These are phyloP conservation scores for Calocera viscosa DNA, from an alignment of 768 basidiomycete species.

Conservation along the genomic window DNA sequence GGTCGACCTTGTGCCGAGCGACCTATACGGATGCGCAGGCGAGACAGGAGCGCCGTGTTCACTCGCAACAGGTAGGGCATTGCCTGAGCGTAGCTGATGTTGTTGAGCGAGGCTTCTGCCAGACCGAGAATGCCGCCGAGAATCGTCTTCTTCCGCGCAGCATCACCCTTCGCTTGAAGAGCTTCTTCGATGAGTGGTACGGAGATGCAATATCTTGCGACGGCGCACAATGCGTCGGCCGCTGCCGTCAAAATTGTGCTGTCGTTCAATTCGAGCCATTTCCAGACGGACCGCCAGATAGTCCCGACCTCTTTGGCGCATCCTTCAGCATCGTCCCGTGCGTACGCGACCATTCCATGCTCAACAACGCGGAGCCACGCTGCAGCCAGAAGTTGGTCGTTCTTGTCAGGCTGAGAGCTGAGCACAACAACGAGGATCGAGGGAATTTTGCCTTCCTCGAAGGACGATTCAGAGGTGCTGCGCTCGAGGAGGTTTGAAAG, in stretches of 20 bases:
- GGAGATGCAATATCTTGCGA: slow-evolving; percentile 59
- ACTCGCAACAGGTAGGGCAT: slow-evolving; percentile 71
- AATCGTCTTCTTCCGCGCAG: slow-evolving; percentile 38
- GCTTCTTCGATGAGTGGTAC: slow-evolving; percentile 45
- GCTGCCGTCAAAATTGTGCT: slow-evolving; percentile 47
- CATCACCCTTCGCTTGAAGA: slow-evolving; percentile 34
- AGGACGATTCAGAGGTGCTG: slow-evolving; percentile 19
- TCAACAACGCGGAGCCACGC: slow-evolving; percentile 73
- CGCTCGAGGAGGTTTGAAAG: slow-evolving; percentile 63
- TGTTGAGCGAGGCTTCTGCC: slow-evolving; percentile 53
- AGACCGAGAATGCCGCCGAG: slow-evolving; percentile 52
- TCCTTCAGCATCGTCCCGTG: slow-evolving; percentile 36
- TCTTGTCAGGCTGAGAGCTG: slow-evolving; percentile 53
- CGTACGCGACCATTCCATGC: slow-evolving; percentile 55
- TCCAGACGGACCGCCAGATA: slow-evolving; percentile 66
- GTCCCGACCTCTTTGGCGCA: slow-evolving; percentile 44
- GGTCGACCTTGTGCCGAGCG: slow-evolving; percentile 26
- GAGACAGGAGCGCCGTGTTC: slow-evolving; percentile 52
- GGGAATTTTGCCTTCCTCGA: slow-evolving; percentile 29
- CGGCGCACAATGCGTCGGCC: slow-evolving; percentile 45
- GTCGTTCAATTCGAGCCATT: slow-evolving; percentile 63
- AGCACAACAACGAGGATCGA: slow-evolving; percentile 54
- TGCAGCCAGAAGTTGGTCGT: slow-evolving; percentile 53
- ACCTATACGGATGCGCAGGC: slow-evolving; percentile 42
- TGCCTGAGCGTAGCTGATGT: slow-evolving; percentile 57